Percentiles rank a stretch among this genome's conserved stretches.
phyloP scores from a whole-genome alignment of 306 rosid species.

The Sicyos baderoa region DNA sequence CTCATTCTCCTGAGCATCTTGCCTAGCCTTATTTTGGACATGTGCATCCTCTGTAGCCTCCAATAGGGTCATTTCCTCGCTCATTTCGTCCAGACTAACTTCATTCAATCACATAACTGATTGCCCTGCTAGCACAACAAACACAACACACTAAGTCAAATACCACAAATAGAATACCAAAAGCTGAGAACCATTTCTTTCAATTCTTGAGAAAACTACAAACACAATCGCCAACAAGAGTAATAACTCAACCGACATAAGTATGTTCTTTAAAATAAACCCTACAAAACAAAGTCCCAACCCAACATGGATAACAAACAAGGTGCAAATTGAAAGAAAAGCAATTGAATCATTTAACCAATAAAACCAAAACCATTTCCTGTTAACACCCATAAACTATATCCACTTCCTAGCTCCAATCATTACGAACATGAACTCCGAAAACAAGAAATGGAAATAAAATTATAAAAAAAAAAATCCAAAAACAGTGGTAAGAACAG shows the following conservation, averaged over 20 bases:
- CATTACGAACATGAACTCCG: neutral
- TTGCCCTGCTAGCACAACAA: slow-evolving; percentile 21
- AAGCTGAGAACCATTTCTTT: neutral
- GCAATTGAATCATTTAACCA: neutral
- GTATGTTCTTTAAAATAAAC: neutral
- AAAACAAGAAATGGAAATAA: neutral
- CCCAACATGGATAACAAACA: neutral
- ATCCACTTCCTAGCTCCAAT: slow-evolving; percentile 1
- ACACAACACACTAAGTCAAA: slow-evolving; percentile 20
- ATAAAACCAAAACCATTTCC: neutral
- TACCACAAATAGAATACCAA: slow-evolving; percentile 13
- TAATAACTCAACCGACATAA: no score
- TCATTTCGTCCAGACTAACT: slow-evolving; percentile 43
- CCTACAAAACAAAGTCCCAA: neutral
- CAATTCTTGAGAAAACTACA: neutral
- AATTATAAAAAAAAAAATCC: neutral
- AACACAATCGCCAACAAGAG: neutral
- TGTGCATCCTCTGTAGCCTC: slow-evolving; percentile 39
- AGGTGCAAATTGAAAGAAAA: neutral
- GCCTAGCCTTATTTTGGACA: slow-evolving; percentile 35
- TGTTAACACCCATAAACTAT: neutral
- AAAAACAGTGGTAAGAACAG: neutral
- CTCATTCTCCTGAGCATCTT: slow-evolving; percentile 31
- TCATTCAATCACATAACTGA: slow-evolving; percentile 26
- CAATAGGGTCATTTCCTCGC: slow-evolving; percentile 38